A percentile compares a stretch with the other conserved stretches of the same genome.
These are phyloP conservation scores for Ilex asprella DNA, from an alignment of 257 asterid species.

Conservation along the genomic window DNA sequence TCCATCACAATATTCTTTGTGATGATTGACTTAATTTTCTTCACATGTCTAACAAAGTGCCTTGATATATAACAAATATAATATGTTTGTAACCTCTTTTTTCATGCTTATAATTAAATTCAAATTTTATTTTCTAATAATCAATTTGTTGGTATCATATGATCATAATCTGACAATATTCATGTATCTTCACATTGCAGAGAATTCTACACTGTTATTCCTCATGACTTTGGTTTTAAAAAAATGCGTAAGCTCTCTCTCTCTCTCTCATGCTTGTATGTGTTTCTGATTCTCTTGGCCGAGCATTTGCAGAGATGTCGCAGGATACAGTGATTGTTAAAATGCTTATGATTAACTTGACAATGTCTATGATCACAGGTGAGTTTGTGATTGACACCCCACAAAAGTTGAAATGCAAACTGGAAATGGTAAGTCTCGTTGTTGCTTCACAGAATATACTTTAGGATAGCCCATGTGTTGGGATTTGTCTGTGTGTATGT, in stretches of 20 bases:
- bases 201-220: slow-evolving; percentile 88
- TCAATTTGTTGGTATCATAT: no score
- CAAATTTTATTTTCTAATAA: background rate
- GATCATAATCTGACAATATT: background rate
- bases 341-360: slow-evolving; percentile 12
- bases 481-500: background rate
- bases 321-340: no score
- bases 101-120: background rate
- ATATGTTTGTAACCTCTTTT: no score
- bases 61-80: background rate
- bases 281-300: background rate
- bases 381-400: slow-evolving; percentile 85
- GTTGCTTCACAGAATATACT: background rate
- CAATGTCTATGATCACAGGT: slow-evolving; percentile 47
- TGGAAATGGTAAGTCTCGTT: slow-evolving; percentile 73
- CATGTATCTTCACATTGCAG: slow-evolving; percentile 35
- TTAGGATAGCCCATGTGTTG: background rate
- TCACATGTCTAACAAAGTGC: background rate
- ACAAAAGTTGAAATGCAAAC: slow-evolving; percentile 72
- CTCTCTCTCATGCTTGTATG: slow-evolving; percentile 8
- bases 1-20: background rate
- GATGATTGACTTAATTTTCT: background rate
- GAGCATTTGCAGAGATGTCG: no score
- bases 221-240: slow-evolving; percentile 86
- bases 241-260: slow-evolving; percentile 62